Evolutionary conservation across 306 rosid species (phyloP).

Genomic region (Acacia acuminata): DNA sequence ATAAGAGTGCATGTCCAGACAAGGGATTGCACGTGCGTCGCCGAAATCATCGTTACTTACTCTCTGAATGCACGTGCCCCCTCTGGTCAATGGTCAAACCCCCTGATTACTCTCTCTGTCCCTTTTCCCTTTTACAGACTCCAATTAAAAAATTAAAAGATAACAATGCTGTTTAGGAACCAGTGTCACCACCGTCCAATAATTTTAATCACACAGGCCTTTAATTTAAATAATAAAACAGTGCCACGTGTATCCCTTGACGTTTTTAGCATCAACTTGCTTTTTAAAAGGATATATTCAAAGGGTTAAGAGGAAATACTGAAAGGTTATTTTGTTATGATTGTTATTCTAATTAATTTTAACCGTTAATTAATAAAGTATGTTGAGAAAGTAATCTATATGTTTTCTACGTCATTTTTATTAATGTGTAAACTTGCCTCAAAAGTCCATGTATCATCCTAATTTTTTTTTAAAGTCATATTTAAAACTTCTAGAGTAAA

Average conservation of each 20-base stretch:
- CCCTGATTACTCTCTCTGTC: slow-evolving; percentile 32
- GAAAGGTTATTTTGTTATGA: too few relatives aligned
- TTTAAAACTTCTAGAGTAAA: too few relatives aligned
- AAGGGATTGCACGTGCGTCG: slow-evolving; percentile 75
- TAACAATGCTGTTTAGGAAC: slow-evolving; percentile 55
- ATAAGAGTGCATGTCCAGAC: slow-evolving; percentile 56
- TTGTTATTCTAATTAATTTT: too few relatives aligned
- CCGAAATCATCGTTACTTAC: slow-evolving; percentile 65
- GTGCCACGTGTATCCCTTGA: neutral
- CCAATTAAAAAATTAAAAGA: slow-evolving; percentile 1
- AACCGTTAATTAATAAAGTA: rapidly evolving
- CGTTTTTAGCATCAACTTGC: neutral
- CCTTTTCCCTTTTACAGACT: slow-evolving; percentile 30
- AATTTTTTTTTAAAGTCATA: too few relatives aligned
- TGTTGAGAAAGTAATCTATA: rapidly evolving
- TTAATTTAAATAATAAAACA: slow-evolving; percentile 9
- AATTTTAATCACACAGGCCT: slow-evolving; percentile 24
- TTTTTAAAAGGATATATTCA: neutral
- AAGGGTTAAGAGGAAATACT: too few relatives aligned
- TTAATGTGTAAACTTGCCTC: rapidly evolving
- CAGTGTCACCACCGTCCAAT: slow-evolving; percentile 44
- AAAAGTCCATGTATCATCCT: too few relatives aligned
- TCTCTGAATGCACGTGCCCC: slow-evolving; percentile 72
- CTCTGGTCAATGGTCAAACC: slow-evolving; percentile 86
- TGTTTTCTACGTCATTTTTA: too few relatives aligned